A percentile compares a stretch with the other conserved stretches of the same genome.
Conservation (phyloP, 495 filamentous ascomycete genomes). For the Neurospora africana region DNA sequence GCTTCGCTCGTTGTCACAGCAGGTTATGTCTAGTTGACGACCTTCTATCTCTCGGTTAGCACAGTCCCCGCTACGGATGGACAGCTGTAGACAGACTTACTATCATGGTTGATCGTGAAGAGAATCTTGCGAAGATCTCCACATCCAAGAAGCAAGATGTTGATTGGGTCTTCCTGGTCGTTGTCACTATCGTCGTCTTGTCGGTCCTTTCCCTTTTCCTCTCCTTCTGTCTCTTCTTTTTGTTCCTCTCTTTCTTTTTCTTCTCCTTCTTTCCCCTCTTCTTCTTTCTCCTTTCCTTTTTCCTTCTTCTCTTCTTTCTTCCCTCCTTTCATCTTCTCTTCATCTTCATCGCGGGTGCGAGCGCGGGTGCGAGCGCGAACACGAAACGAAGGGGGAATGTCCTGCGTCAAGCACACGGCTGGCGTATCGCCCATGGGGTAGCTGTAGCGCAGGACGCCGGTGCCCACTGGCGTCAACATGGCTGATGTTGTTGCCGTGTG, state of each 20-base stretch:
- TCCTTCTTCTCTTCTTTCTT: background rate
- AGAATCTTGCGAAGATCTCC: constrained; percentile 24
- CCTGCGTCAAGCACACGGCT: constrained; percentile 18
- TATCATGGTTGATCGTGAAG: constrained; percentile 18
- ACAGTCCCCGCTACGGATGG: background rate
- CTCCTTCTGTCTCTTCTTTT: background rate
- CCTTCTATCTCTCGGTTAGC: background rate
- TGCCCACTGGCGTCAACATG: background rate
- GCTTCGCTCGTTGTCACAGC: constrained; percentile 16
- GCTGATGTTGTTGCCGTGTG: background rate
- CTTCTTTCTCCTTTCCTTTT: background rate
- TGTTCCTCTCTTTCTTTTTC: background rate
- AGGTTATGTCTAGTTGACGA: constrained; percentile 23
- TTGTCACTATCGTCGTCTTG: background rate
- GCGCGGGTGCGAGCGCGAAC: background rate
- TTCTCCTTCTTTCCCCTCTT: background rate
- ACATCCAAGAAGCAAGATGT: constrained; percentile 25
- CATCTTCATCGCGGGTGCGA: background rate
- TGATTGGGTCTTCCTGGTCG: background rate
- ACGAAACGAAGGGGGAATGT: constrained; percentile 12
- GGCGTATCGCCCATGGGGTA: constrained; percentile 22
- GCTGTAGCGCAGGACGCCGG: background rate
- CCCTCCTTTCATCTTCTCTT: background rate
- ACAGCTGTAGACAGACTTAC: background rate
- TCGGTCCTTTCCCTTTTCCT: background rate